Conservation (phyloP, 352 stramenopile genomes). For the Pythium monospermum region DNA sequence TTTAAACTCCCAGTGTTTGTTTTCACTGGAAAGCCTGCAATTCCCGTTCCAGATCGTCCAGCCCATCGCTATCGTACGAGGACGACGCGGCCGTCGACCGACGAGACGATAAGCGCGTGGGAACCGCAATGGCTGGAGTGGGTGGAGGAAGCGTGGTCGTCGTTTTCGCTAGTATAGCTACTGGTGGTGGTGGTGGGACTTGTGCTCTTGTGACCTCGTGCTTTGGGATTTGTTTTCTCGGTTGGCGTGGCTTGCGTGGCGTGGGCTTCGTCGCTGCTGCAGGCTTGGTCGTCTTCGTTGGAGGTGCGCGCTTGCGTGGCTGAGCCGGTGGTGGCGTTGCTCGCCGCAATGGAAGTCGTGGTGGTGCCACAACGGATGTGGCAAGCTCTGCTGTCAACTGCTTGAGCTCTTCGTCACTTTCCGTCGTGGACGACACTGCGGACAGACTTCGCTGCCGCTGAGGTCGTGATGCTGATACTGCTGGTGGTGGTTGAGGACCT, state of each 20-base stretch:
- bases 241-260: too few species aligned
- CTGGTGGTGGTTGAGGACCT: too few species aligned
- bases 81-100: constrained; percentile 27
- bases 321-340: too few species aligned
- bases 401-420: constrained; percentile 28
- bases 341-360: too few species aligned
- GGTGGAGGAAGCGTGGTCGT: not conserved
- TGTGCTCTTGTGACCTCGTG: too few species aligned
- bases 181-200: not conserved
- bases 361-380: not conserved
- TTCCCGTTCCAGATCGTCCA: constrained; percentile 42
- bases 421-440: constrained; percentile 19
- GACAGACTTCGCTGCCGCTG: constrained; percentile 13
- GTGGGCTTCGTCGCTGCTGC: too few species aligned
- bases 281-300: too few species aligned
- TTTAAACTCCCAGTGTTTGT: not conserved
- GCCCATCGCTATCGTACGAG: constrained; percentile 40
- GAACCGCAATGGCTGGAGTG: not conserved
- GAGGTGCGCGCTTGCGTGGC: too few species aligned
- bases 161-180: not conserved
- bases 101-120: constrained; percentile 6
- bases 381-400: constrained; percentile 29
- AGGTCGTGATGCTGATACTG: too few species aligned
- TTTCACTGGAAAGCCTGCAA: constrained; percentile 20
- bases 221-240: too few species aligned